These are phyloP conservation scores for Papiliotrema nemorosa DNA, from an alignment of 1,284 basidiomycete genomes.

Conservation along the genomic window DNA sequence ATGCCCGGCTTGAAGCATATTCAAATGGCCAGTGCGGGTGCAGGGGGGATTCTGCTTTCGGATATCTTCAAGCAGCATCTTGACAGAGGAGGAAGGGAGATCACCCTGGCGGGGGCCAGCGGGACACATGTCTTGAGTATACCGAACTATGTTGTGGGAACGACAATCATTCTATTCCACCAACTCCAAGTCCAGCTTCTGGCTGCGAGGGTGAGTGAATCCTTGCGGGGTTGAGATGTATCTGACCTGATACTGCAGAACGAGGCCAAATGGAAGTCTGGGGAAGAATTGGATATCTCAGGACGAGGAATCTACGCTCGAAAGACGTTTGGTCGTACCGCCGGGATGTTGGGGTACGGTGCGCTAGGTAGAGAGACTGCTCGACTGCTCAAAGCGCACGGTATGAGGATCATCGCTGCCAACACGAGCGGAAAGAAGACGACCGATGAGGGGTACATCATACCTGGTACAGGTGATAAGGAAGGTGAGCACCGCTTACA, in stretches of 20 bases:
- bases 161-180: constrained; percentile 33
- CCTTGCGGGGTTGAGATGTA: not conserved
- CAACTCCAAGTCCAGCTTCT: constrained; percentile 35
- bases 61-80: constrained; percentile 1
- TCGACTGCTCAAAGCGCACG: constrained; percentile 39
- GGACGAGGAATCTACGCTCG: constrained; percentile 10
- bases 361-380: constrained; percentile 46
- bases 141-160: constrained; percentile 40
- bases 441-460: constrained; percentile 30
- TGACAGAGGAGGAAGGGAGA: constrained; percentile 3
- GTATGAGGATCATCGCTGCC: constrained; percentile 43
- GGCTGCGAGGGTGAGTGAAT: constrained; percentile 25
- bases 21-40: constrained; percentile 18
- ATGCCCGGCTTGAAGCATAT: constrained; percentile 28
- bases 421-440: constrained; percentile 39
- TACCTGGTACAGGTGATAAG: constrained; percentile 8
- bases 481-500: constrained; percentile 5
- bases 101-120: constrained; percentile 36
- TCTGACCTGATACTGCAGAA: not conserved
- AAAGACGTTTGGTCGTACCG: constrained; percentile 27
- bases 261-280: constrained; percentile 30
- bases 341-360: constrained; percentile 34
- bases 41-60: not conserved
- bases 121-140: constrained; percentile 45
- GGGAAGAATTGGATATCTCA: constrained; percentile 24